A percentile compares a stretch with the other conserved stretches of the same genome.
These are phyloP conservation scores for Fusarium denticulatum DNA, from an alignment of 2,329 filamentous ascomycete genomes.

Conservation along the genomic window DNA sequence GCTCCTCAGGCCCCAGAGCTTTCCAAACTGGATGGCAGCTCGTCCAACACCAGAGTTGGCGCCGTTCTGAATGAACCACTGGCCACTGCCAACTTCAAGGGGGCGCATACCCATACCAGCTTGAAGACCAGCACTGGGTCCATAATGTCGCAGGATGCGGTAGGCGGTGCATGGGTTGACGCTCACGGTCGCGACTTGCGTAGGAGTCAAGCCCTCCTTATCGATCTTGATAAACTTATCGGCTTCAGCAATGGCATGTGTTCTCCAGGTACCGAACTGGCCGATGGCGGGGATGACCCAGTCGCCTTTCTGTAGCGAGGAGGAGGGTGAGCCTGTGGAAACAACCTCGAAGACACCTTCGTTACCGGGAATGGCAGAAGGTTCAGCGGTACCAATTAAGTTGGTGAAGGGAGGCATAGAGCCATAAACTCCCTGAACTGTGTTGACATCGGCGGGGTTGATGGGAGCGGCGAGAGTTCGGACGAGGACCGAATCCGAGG, in stretches of 20 bases:
- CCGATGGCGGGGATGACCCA: conserved; percentile 91
- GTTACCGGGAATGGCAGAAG: conserved; percentile 84
- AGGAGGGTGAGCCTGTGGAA: conserved; percentile 67
- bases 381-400: conserved; percentile 77
- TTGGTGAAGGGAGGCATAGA: conserved; percentile 81
- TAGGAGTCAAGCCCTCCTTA: conserved; percentile 73
- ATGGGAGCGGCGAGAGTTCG: conserved; percentile 91
- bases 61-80: conserved; percentile 98
- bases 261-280: conserved; percentile 93
- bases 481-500: conserved; percentile 73
- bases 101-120: conserved; percentile 57
- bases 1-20: conserved; percentile 86
- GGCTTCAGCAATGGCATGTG: conserved; percentile 77
- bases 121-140: conserved; percentile 56
- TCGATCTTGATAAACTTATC: conserved; percentile 74
- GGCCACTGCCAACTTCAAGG: conserved; percentile 63
- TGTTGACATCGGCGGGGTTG: conserved; percentile 98
- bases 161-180: conserved; percentile 97
- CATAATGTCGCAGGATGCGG: conserved; percentile 88
- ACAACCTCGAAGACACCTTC: conserved; percentile 95
- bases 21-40: conserved; percentile 87
- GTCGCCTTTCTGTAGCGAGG: conserved; percentile 75
- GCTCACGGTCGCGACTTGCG: conserved; percentile 86
- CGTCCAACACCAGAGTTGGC: conserved; percentile 94
- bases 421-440: conserved; percentile 96